Percentiles rank a stretch among this genome's conserved stretches.
phyloP scores from a whole-genome alignment of 768 basidiomycete species.

The Phanerodontia chrysosporium region DNA sequence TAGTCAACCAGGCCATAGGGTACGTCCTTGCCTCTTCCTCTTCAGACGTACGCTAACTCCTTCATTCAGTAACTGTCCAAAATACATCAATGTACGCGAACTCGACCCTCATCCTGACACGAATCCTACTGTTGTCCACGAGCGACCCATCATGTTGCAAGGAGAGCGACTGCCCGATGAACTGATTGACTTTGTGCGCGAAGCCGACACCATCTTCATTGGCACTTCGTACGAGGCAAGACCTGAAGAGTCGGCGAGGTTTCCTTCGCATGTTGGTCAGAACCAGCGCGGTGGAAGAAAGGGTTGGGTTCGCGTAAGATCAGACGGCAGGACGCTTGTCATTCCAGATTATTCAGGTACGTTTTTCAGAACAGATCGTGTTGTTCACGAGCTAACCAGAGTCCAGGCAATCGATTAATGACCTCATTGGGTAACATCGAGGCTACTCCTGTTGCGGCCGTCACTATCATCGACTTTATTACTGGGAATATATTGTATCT shows the following conservation, averaged over 20 bases:
- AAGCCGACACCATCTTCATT: constrained; percentile 51
- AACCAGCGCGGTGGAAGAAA: constrained; percentile 63
- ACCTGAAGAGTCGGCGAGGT: constrained; percentile 32
- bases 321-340: constrained; percentile 49
- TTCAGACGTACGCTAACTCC: not conserved
- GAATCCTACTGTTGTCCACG: constrained; percentile 34
- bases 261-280: constrained; percentile 58
- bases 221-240: constrained; percentile 46
- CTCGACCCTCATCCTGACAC: constrained; percentile 40
- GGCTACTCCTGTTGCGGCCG: constrained; percentile 48
- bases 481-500: constrained; percentile 58
- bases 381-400: not conserved
- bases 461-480: constrained; percentile 52
- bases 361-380: constrained; percentile 3
- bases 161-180: constrained; percentile 45
- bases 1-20: constrained; percentile 58
- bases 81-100: constrained; percentile 59
- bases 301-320: constrained; percentile 48
- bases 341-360: constrained; percentile 61
- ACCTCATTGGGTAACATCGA: constrained; percentile 62
- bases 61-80: constrained; percentile 55
- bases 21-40: constrained; percentile 26
- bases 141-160: constrained; percentile 28
- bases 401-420: constrained; percentile 55
- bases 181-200: constrained; percentile 42